Evolutionary conservation across 2,329 filamentous ascomycete genomes (phyloP), one percentile per base, ranked within the genome.

Genomic region (Sporothrix sp.): DNA sequence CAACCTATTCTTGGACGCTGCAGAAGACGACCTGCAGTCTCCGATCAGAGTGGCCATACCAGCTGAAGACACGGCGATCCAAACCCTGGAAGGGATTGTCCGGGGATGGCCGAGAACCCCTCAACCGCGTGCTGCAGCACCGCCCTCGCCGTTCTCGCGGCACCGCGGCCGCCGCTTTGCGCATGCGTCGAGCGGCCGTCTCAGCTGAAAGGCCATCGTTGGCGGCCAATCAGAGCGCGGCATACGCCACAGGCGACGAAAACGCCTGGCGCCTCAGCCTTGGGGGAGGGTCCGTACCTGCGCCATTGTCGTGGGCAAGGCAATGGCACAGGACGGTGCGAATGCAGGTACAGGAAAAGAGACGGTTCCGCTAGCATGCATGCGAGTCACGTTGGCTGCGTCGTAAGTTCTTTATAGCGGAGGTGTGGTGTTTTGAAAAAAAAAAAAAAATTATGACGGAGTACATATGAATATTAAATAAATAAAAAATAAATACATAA

Each of bases 231-330:
- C 33, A 49, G 45, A 27, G 11, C 27, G 38, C 25, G 10, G 30
- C 13, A 42, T 36, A 38, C 23, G 38, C 44, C 44, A 43, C 39
- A 48, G n/a, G n/a, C 25, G n/a, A 16, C 33, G 23, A 49, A 39
- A 39, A 52, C 25, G 51, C 51, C 51, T 49, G 21, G 51, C 51
- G 32, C 28, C 45, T 48, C 52, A 51, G 52, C 47, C 48, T 51
- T 20, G 42, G 14, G 21, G 49, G n/a, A 47, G 42, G 43, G 30
- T 27, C 35, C 28, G 20, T 14, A n/a, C 20, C 27, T 20, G 14
- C 21, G 28, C 21, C 14, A 32, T 30, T 38, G 32, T 28, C 13
- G 16, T 20, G 20, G 16, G 14, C 21, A 21, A 11, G 18, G 28
- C 2, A 13, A 27, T 42, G 39, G n/a, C n/a, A 25, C 25, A 30